Evolutionary conservation across 2,329 filamentous ascomycete genomes (phyloP).

Genomic region (Ophiocordyceps camponoti-floridani): DNA sequence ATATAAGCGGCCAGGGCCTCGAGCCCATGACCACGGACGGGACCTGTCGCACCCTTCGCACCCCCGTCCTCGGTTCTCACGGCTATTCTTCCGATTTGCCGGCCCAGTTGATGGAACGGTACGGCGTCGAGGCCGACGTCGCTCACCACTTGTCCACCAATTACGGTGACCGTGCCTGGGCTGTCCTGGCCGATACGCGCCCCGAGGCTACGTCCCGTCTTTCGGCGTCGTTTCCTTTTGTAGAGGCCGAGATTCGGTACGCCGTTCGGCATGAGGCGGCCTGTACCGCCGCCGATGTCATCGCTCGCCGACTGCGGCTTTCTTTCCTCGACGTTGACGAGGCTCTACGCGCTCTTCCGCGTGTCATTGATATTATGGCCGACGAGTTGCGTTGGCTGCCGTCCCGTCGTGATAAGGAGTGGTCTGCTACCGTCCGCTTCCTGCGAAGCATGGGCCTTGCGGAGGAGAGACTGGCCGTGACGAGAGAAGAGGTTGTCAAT

Average conservation of each 20-base stretch:
- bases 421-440: constrained; percentile 33
- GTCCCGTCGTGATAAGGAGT: constrained; percentile 33
- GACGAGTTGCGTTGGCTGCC: constrained; percentile 49
- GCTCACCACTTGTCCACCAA: constrained; percentile 21
- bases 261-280: constrained; percentile 56
- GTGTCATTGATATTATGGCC: constrained; percentile 54
- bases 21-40: constrained; percentile 38
- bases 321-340: constrained; percentile 62
- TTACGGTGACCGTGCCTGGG: constrained; percentile 46
- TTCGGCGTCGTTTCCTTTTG: constrained; percentile 48
- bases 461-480: constrained; percentile 7
- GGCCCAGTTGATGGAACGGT: constrained; percentile 17
- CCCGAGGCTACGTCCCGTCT: constrained; percentile 35
- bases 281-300: constrained; percentile 52
- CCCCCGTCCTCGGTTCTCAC: constrained; percentile 60
- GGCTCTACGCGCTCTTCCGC: constrained; percentile 49
- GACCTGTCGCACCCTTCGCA: constrained; percentile 54
- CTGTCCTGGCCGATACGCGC: constrained; percentile 35
- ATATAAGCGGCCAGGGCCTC: constrained; percentile 46
- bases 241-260: constrained; percentile 58
- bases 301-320: constrained; percentile 51
- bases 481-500: constrained; percentile 3
- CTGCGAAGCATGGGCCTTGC: constrained; percentile 26
- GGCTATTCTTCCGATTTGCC: constrained; percentile 31
- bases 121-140: constrained; percentile 19